Evolutionary conservation across 2,329 filamentous ascomycete genomes (phyloP).

Genomic region (Metarhizium humberi): DNA sequence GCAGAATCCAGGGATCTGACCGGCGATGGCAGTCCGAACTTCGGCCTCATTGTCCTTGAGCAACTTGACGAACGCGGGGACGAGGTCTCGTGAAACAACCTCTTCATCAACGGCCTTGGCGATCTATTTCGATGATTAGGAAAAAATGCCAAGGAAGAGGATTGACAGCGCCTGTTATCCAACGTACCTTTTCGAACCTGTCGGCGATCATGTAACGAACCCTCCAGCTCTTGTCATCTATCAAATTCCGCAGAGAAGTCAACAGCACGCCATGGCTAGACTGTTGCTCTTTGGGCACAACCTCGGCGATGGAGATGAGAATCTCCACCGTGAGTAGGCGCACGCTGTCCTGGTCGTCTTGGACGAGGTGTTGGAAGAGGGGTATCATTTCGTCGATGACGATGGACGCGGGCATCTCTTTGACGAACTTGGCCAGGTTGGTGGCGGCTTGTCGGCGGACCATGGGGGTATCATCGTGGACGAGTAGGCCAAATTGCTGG

Average conservation of each 20-base stretch:
- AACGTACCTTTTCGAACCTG: constrained; percentile 81
- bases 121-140: constrained; percentile 49
- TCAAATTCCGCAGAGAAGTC: constrained; percentile 81
- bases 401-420: constrained; percentile 84
- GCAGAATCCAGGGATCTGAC: constrained; percentile 97
- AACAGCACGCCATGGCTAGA: constrained; percentile 89
- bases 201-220: constrained; percentile 99
- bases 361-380: constrained; percentile 91
- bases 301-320: constrained; percentile 90
- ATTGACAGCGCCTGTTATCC: background rate
- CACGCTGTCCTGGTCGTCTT: constrained; percentile 96
- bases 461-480: constrained; percentile 99
- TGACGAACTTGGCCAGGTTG: constrained; percentile 94
- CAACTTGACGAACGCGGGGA: constrained; percentile 94
- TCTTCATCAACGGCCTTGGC: constrained; percentile 98
- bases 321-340: constrained; percentile 93
- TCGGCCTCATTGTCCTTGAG: constrained; percentile 97
- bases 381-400: constrained; percentile 99
- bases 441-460: constrained; percentile 94
- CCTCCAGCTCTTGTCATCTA: constrained; percentile 99
- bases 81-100: constrained; percentile 85
- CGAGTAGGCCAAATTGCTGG: constrained; percentile 83
- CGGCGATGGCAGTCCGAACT: constrained; percentile 91
- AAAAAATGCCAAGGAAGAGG: background rate
- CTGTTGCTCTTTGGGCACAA: constrained; percentile 96